Evolutionary conservation across 306 rosid genomes (phyloP).

Genomic region (Quercus mongolica): DNA sequence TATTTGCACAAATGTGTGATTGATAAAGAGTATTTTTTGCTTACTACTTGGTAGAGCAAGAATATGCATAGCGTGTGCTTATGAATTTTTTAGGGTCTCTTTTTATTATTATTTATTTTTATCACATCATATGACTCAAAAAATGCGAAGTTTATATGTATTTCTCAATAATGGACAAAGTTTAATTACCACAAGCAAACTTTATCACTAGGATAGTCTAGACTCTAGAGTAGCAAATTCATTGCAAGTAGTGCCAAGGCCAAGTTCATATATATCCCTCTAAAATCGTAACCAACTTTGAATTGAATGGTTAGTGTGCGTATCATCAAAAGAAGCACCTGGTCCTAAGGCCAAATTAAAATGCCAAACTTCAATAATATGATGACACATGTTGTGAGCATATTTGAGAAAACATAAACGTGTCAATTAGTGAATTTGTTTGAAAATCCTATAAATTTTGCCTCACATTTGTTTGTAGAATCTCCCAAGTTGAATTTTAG

Average conservation of each 20-base stretch:
- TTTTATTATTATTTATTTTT: too few species aligned
- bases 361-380: neutral
- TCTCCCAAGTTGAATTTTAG: neutral
- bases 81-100: too few species aligned
- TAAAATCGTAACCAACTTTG: neutral
- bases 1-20: too few species aligned
- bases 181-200: too few species aligned
- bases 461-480: neutral
- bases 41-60: too few species aligned
- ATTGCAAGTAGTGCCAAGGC: neutral
- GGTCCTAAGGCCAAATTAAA: neutral
- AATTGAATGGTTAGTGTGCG: neutral
- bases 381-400: neutral
- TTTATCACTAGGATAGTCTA: too few species aligned
- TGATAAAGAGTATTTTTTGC: too few species aligned
- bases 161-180: too few species aligned
- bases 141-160: too few species aligned
- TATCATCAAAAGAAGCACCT: neutral
- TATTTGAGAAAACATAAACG: neutral
- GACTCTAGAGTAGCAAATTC: too few species aligned
- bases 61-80: too few species aligned
- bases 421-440: neutral
- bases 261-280: neutral
- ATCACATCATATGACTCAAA: too few species aligned
- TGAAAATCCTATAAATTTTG: slow-evolving; percentile 13